Base-by-base conservation (phyloP, 2,329 filamentous ascomycete genomes). In the Trichoderma sp. region DNA sequence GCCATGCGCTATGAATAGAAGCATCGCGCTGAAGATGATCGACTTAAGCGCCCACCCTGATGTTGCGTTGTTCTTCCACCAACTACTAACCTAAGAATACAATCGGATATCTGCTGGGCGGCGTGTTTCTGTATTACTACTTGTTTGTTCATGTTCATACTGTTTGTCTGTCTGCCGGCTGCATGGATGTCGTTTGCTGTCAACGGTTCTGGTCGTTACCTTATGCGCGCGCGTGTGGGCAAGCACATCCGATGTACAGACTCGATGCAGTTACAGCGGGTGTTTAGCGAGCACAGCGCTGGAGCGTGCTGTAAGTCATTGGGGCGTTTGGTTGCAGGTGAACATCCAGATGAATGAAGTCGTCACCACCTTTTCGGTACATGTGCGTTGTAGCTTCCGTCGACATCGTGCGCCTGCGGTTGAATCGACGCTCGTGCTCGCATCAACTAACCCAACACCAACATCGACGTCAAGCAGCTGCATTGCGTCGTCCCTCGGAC, bases 11-110 rank as follows among this genome's bases (percentile, higher is more conserved):
- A 17, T 44, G 34, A 43, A 34, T 17, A 43, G 9, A 50, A 61
- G 26, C 58, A 51, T n/a, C 5, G 14, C 26, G 48, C 48, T 54
- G 48, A 62, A 47, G 39, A 54, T 54, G 59, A 54, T 62, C 51
- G 60, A 17, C 43, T 30, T 48, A 63, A 41, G 60, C 51, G 60
- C 60, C 60, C 43, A 48, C 39, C 17, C 2, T 30, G 30, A 26
- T 19, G 21, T 24, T 24, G 21, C 7, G 26, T 30, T 39, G 12
- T 14, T 14, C n/a, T 19, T 30, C 30, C 9, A 9, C 30, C 9
- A 30, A 7, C 30, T 9, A 30, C 17, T 28, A 14, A n/a, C n/a
- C n/a, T n/a, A 7, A 51, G 4, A 51, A 17, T 10, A 39, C 5
- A 39, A 21, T 5, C n/a, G 9, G 26, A n/a, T 7, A 19, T n/a